phyloP scores from a whole-genome alignment of 176 grass and related monocot genomes.

The Aegilops speltoides region DNA sequence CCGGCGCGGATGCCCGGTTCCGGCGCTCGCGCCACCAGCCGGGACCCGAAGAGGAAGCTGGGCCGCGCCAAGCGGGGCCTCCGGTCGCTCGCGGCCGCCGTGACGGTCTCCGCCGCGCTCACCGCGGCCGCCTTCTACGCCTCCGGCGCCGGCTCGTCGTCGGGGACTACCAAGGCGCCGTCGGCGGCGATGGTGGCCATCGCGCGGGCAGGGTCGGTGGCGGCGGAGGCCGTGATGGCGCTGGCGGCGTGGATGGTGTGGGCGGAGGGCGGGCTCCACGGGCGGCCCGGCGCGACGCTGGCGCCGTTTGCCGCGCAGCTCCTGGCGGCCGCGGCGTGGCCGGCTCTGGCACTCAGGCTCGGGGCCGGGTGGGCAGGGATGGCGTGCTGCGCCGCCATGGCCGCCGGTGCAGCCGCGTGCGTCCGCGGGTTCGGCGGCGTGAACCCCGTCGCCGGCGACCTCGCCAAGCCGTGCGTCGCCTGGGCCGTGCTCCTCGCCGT shows the following conservation, averaged over 20 bases:
- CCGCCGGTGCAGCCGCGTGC: conserved; percentile 26
- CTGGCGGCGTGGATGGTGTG: conserved; percentile 84
- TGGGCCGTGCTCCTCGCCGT: conserved; percentile 78
- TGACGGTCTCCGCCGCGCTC: conserved; percentile 33
- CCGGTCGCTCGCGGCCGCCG: conserved; percentile 49
- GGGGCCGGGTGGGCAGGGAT: conserved; percentile 22
- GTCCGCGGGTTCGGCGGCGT: conserved; percentile 46
- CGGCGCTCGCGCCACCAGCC: background rate
- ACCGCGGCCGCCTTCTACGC: conserved; percentile 12
- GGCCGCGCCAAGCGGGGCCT: conserved; percentile 42
- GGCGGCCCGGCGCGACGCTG: conserved; percentile 34
- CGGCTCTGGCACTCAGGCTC: conserved; percentile 44
- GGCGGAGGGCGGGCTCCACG: conserved; percentile 80
- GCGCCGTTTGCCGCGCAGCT: conserved; percentile 55
- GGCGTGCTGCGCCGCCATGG: conserved; percentile 38
- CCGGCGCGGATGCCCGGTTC: background rate
- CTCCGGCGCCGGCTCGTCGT: background rate
- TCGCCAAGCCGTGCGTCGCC: conserved; percentile 55
- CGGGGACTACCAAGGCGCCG: background rate
- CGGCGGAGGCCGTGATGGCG: conserved; percentile 52
- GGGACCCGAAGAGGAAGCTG: conserved; percentile 1
- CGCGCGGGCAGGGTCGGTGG: conserved; percentile 54
- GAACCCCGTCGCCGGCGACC: conserved; percentile 61
- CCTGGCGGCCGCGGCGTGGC: conserved; percentile 32
- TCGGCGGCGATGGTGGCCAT: conserved; percentile 32